Base-by-base conservation (phyloP, 371 early-diverging fungal species). In the Basidiobolus meristosporus region DNA sequence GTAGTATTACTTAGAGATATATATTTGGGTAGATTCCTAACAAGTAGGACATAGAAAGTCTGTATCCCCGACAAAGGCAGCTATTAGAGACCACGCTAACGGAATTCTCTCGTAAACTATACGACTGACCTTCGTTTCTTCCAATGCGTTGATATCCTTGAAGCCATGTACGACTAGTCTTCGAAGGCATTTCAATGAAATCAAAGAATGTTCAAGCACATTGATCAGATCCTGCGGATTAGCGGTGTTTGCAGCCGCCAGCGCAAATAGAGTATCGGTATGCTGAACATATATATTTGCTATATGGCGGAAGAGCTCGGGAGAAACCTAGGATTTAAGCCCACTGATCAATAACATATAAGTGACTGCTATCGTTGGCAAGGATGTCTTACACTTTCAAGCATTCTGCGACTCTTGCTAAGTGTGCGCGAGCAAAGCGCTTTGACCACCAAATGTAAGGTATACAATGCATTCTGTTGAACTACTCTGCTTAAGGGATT, bases 401-500 rank as follows among this genome's bases (percentile, higher is more conserved):
- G 70, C 32, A 71, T 68, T 39, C 54, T 55, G 38, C 82, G 68
- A 29, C 78, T 73, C 11, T 68, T 46, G 4, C 77, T 65, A 31
- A 88, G 50, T n/a, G 69, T 62, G 42, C 80, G 70, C 11, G 83
- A 71, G 41, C 77, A 75, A n/a, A 87, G 57, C 38, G 70, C 73
- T 43, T 83, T 80, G 31, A 90, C 57, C 3, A 82, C 77, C 46
- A 77, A 64, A 43, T 82, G 77, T 3, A 90, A 52, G 2, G 74
- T 78, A 33, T 77, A 68, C n/a, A 90, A 56, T 16, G 71, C 53
- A 17, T 82, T 73, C 39, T 77, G 66, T 47, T 84, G 79, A 28
- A 74, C 43, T 4, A 63, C 47, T 31, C 58, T 43, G 3, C 57
- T 44, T 12, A 56, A 50, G 9, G 63, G 51, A 16, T 57, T 50